Base-by-base conservation (phyloP, 1,284 basidiomycete species). In the Wallemia hederae region DNA sequence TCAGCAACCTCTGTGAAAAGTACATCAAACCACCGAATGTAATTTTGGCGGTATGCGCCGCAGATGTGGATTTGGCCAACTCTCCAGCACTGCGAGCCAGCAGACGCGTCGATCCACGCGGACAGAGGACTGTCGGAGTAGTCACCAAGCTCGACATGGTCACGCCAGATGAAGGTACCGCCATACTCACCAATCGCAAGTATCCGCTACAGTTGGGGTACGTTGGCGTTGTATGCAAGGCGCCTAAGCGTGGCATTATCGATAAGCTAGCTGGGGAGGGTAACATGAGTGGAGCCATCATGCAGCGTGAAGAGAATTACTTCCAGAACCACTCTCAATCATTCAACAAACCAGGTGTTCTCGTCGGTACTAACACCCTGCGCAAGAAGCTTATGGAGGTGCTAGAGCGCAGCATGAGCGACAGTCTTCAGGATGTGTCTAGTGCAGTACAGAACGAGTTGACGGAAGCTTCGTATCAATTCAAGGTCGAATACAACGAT, bases 401-500 rank as follows among this genome's bases (percentile, higher is more conserved):
- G 3, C 76, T 98, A 59, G 94, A 98, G 70, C 89, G 88, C 24
- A 89, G 85, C 55, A 98, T 99, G 92, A 86, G 90, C 0, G 84
- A 85, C 0, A 90, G 87, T 49, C 75, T 99, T 11, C 88, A 97
- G 67, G 82, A 85, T 1, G 96, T 99, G 69, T 87, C 88, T 60
- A 96, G 96, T 69, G 87, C 88, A 1, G 92, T 98, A 2, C 90
- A 94, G 67, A 79, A 94, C 31, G 94, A 98, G 70, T 78, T 97
- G 15, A 92, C 98, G 70, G 92, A 97, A 67, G 83, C 92, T 1
- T 82, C 81, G 27, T 99, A 99, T 71, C 91, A 97, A 71, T 98
- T 98, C 79, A 99, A 99, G 72, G 91, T 98, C 0, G 89, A 97
- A 71, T 99, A 98, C 76, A 98, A 99, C 69, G 94, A 99, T 72